phyloP scores from a whole-genome alignment of 2,329 filamentous ascomycete genomes.

The Fusarium denticulatum region DNA sequence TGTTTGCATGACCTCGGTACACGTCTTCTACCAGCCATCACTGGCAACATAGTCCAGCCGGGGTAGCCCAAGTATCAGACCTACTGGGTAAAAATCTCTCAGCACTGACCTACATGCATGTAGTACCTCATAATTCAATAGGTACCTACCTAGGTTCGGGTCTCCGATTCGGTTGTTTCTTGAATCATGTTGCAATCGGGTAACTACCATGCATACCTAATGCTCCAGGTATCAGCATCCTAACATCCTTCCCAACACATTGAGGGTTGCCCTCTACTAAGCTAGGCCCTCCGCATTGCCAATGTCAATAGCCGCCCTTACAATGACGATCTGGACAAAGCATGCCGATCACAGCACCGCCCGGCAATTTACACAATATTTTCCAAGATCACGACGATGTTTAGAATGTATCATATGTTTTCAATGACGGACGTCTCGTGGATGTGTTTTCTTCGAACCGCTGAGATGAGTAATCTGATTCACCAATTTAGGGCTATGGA shows the following conservation, averaged over 20 bases:
- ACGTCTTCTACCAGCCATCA: conserved; percentile 9
- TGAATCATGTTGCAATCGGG: conserved; percentile 11
- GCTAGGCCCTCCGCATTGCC: not conserved
- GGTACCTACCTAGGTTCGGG: not conserved
- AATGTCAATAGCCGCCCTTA: conserved; percentile 25
- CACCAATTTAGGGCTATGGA: not conserved
- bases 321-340: conserved; percentile 24
- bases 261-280: conserved; percentile 10
- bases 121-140: not conserved
- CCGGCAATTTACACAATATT: conserved; percentile 6
- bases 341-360: conserved; percentile 21
- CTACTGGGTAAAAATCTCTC: not conserved
- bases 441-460: not conserved
- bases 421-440: not conserved
- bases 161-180: conserved; percentile 7
- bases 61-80: not conserved
- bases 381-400: not conserved
- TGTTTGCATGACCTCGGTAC: conserved; percentile 13
- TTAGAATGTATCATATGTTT: not conserved
- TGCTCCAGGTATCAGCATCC: not conserved
- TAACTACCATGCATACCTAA: not conserved
- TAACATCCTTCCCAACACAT: not conserved
- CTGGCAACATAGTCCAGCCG: not conserved
- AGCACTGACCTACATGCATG: not conserved
- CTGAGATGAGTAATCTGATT: conserved; percentile 13